A percentile compares a stretch with the other conserved stretches of the same genome.
These are phyloP conservation scores for Limtongozyma cylindracea DNA, from an alignment of 805 yeast species.

Conservation along the genomic window DNA sequence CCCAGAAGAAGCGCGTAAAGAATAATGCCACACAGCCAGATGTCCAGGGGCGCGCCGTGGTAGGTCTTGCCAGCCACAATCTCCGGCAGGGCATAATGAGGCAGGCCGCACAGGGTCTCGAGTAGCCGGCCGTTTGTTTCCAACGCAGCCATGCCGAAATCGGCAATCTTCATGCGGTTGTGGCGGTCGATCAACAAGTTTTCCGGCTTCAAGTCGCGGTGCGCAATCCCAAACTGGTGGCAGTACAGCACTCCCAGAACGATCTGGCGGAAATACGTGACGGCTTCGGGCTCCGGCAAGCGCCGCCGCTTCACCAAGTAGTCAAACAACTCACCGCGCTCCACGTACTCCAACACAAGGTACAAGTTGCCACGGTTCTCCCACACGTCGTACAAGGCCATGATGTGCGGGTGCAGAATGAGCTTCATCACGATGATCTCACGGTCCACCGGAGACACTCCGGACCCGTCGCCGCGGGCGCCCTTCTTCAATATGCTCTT, in stretches of 20 bases:
- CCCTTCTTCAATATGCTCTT: constrained; percentile 50
- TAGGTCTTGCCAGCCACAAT: constrained; percentile 87
- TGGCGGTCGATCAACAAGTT: constrained; percentile 58
- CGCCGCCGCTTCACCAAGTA: constrained; percentile 74
- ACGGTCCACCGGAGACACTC: no score
- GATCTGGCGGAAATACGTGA: constrained; percentile 70
- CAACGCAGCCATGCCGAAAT: constrained; percentile 97
- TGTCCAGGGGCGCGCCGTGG: constrained; percentile 93
- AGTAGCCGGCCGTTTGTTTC: constrained; percentile 61
- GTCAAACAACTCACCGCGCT: constrained; percentile 93
- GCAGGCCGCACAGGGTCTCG: constrained; percentile 94
- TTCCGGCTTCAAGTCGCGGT: constrained; percentile 71
- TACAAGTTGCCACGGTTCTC: constrained; percentile 65
- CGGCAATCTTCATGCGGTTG: constrained; percentile 85
- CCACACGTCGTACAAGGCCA: constrained; percentile 70
- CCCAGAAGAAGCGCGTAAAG: constrained; percentile 86
- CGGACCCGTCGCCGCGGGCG: no score
- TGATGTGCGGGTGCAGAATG: constrained; percentile 51
- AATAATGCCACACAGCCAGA: constrained; percentile 96
- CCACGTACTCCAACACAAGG: constrained; percentile 81
- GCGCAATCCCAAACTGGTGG: constrained; percentile 71
- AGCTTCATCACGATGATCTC: constrained; percentile 73
- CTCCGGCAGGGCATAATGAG: constrained; percentile 97
- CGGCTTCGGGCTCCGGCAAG: constrained; percentile 73
- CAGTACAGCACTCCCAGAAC: constrained; percentile 65